phyloP scores from a whole-genome alignment of 208 protist genomes.

The Wallacemonas rigidus region DNA sequence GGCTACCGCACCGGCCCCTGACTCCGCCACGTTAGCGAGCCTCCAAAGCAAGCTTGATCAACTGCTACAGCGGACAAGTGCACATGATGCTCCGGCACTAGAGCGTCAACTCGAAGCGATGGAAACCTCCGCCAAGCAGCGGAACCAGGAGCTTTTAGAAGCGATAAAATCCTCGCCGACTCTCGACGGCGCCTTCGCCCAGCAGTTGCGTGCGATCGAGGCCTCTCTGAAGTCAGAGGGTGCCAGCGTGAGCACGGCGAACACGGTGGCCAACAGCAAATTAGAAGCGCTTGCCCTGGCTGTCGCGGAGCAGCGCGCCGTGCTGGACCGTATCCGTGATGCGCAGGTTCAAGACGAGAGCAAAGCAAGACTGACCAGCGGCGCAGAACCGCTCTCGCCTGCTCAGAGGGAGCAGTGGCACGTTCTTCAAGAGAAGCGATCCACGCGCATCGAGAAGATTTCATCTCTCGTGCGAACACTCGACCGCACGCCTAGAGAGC shows the following conservation, averaged over 20 bases:
- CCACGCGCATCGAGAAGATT: slow-evolving; percentile 7
- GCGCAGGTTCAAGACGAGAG: slow-evolving; percentile 1
- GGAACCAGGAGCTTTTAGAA: slow-evolving; percentile 12
- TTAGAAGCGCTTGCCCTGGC: slow-evolving; percentile 11
- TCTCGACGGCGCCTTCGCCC: background rate
- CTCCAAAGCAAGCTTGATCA: slow-evolving; percentile 9
- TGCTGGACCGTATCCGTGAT: slow-evolving; percentile 13
- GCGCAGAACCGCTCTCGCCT: background rate
- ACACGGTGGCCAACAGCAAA: slow-evolving; percentile 11
- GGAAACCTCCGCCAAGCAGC: slow-evolving; percentile 14
- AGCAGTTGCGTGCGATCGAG: background rate
- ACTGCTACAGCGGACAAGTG: background rate
- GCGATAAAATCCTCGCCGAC: slow-evolving; percentile 8
- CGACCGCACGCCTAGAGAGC: background rate
- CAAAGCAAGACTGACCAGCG: background rate
- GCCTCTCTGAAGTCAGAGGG: background rate
- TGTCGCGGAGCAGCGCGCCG: slow-evolving; percentile 12
- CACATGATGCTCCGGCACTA: background rate
- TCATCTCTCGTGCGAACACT: slow-evolving; percentile 5
- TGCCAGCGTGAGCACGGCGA: background rate
- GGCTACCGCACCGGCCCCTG: background rate
- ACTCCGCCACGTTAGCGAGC: slow-evolving; percentile 1
- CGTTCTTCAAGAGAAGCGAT: slow-evolving; percentile 20
- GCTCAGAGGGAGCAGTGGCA: slow-evolving; percentile 14
- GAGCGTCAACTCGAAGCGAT: slow-evolving; percentile 14